Base-by-base conservation (phyloP, 148 eudicot species). In the Tetragonia tetragonoides region DNA sequence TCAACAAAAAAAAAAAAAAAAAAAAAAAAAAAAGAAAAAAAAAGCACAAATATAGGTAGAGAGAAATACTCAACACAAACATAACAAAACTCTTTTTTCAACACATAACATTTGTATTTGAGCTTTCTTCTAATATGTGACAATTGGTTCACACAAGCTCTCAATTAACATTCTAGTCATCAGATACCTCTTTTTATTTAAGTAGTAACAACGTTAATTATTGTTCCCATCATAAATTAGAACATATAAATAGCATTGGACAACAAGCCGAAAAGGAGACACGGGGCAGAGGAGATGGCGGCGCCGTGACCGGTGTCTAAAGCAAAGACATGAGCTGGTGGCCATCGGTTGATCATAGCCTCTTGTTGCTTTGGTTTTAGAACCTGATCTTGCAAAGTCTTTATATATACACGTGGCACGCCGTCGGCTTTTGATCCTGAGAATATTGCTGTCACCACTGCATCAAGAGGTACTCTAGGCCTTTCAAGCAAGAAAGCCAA, bases 271-370 rank as follows among this genome's bases (percentile, higher is more conserved):
- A 76, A 47, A 9, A 78, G 71, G 39, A 71, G 76, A 71, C 72
- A 72, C 1, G 81, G 81, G n/a, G 60, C 49, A 47, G 70, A 63
- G 63, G 3, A 0, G 5, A 0, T 20, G 75, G 71, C n/a, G n/a
- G n/a, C n/a, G 51, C 37, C 38, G 63, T 78, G 81, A 72, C 38
- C 76, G 42, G 34, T 37, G 14, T 78, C 53, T 21, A 78, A 28
- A 28, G 59, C 20, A 10, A 71, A 62, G 34, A 72, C 72, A 10
- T 60, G 61, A 9, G 80, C 68, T 7, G 80, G 83, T 28, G 80
- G 84, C 84, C 84, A 81, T 23, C 61, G 70, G 5, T 41, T 72
- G 39, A 81, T 77, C 84, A 81, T 81, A 10, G 68, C 40, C 42
- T 53, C 77, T 72, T 81, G 84, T 17, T 64, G 76, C 59, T 65